These are phyloP conservation scores for Fusarium keratoplasticum DNA, from an alignment of 2,329 filamentous ascomycete genomes.

Conservation along the genomic window DNA sequence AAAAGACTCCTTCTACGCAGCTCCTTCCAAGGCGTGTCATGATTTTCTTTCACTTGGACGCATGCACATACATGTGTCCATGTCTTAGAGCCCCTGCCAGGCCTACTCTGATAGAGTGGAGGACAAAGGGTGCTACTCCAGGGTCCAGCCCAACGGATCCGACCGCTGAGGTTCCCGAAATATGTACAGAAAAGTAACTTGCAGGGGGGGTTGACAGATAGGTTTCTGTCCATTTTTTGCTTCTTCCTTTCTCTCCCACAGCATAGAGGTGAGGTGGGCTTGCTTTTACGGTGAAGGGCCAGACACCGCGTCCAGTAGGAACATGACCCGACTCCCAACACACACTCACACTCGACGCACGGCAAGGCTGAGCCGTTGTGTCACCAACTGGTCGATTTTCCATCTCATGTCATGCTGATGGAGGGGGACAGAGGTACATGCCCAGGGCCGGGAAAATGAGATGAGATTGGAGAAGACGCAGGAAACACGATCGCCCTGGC, in stretches of 20 bases:
- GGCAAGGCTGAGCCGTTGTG: conserved; percentile 35
- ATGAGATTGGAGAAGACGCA: conserved; percentile 32
- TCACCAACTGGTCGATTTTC: conserved; percentile 16
- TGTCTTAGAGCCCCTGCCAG: conserved; percentile 7
- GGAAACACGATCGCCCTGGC: conserved; percentile 26
- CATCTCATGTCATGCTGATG: conserved; percentile 16
- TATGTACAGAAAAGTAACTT: conserved; percentile 18
- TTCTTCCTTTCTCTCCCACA: background rate
- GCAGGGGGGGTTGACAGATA: conserved; percentile 14
- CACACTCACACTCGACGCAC: background rate
- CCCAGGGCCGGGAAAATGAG: conserved; percentile 13
- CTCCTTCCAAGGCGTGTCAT: background rate
- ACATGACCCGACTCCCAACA: conserved; percentile 23
- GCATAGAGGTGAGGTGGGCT: background rate
- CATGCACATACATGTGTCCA: background rate
- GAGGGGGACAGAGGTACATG: background rate
- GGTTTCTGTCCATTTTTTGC: conserved; percentile 11
- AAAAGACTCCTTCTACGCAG: background rate
- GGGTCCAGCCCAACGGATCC: conserved; percentile 31
- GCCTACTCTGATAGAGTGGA: conserved; percentile 18
- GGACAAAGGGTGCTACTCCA: conserved; percentile 12
- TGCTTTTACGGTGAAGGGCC: conserved; percentile 4
- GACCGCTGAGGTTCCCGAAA: conserved; percentile 20
- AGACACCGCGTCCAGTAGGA: conserved; percentile 27
- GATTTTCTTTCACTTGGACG: background rate